Evolutionary conservation across 148 eudicot species (phyloP).

Genomic region (Pouteria glomerata): DNA sequence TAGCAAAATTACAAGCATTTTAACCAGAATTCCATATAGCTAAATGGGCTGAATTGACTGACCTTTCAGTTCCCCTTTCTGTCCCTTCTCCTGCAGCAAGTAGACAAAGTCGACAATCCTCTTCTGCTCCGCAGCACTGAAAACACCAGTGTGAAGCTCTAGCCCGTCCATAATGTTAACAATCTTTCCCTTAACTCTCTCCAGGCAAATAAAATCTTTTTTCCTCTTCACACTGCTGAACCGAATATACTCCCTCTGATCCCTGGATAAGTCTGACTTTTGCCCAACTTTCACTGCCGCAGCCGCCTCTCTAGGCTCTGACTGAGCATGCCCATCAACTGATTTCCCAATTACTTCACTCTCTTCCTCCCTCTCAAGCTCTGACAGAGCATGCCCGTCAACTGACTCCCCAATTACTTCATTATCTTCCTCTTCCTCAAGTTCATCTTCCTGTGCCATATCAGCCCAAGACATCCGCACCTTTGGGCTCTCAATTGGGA

Average conservation of each 20-base stretch:
- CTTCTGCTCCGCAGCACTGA: slow-evolving; percentile 89
- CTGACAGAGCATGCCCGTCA: slow-evolving; percentile 20
- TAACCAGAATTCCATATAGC: not conserved
- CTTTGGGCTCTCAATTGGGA: slow-evolving; percentile 22
- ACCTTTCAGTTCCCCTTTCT: slow-evolving; percentile 76
- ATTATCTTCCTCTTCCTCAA: slow-evolving; percentile 55
- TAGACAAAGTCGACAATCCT: slow-evolving; percentile 67
- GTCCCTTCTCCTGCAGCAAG: slow-evolving; percentile 60
- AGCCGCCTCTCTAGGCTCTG: slow-evolving; percentile 29
- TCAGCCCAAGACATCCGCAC: slow-evolving; percentile 85
- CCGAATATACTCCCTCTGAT: slow-evolving; percentile 68
- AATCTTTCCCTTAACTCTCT: slow-evolving; percentile 63
- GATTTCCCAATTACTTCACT: slow-evolving; percentile 30
- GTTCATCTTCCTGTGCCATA: slow-evolving; percentile 86
- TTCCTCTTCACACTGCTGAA: slow-evolving; percentile 58
- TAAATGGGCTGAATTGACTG: slow-evolving; percentile 7
- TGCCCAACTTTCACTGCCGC: slow-evolving; percentile 24
- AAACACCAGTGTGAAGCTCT: slow-evolving; percentile 83
- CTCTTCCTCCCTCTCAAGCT: slow-evolving; percentile 48
- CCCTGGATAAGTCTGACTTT: slow-evolving; percentile 56
- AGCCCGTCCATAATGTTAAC: slow-evolving; percentile 81
- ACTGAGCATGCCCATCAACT: slow-evolving; percentile 13
- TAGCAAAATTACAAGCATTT: not conserved
- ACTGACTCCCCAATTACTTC: slow-evolving; percentile 27
- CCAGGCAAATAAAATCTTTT: slow-evolving; percentile 68